phyloP scores from a whole-genome alignment of 2,329 filamentous ascomycete species.

The Fusarium globosum region DNA sequence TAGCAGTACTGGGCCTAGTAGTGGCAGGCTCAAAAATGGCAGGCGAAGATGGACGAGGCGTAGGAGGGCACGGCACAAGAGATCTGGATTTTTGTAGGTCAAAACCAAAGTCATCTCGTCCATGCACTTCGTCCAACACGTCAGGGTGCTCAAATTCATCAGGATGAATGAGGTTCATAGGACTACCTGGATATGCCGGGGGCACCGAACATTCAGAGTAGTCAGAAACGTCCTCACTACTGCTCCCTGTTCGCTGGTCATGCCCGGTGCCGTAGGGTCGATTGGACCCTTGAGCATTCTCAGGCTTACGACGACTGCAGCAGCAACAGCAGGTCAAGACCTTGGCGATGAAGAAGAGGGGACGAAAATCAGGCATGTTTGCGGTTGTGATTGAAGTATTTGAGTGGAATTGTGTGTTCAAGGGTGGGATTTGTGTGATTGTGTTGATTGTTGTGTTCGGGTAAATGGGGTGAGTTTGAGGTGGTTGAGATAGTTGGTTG shows the following conservation, averaged over 20 bases:
- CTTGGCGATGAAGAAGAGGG: constrained; percentile 10
- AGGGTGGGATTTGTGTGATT: background rate
- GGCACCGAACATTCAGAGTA: background rate
- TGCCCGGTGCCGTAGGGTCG: background rate
- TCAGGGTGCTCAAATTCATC: background rate
- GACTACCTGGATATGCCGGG: background rate
- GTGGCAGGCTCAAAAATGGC: no score
- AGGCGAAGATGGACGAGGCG: background rate
- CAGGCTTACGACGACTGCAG: background rate
- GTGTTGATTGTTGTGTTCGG: background rate
- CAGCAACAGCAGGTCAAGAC: constrained; percentile 15
- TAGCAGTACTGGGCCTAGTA: background rate
- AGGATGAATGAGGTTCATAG: background rate
- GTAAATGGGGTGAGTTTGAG: background rate
- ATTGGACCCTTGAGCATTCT: no score
- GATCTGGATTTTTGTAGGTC: background rate
- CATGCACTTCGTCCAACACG: background rate
- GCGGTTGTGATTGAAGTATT: background rate
- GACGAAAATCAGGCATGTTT: constrained; percentile 35
- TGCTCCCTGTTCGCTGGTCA: background rate
- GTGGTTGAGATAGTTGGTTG: background rate
- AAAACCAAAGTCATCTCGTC: background rate
- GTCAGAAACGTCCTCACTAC: background rate
- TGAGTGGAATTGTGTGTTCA: no score
- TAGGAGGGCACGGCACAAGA: background rate